Conservation (phyloP, 2,329 filamentous ascomycete genomes). For the Juglanconis oblonga region DNA sequence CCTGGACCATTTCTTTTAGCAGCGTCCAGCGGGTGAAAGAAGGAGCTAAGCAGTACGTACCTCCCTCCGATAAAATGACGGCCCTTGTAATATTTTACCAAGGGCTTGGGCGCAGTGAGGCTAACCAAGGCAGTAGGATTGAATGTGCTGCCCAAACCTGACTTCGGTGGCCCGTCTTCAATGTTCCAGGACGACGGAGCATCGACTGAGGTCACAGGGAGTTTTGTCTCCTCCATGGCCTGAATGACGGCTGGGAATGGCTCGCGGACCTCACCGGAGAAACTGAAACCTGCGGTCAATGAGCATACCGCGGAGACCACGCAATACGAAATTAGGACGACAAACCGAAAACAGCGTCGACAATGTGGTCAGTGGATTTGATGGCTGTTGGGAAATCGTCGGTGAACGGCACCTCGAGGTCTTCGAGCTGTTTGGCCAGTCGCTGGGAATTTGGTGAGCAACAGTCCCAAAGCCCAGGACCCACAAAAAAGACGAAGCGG, state of each 20-base stretch:
- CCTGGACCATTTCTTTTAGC: slow-evolving; percentile 37
- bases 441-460: slow-evolving; percentile 53
- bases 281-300: slow-evolving; percentile 71
- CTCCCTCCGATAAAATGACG: slow-evolving; percentile 89
- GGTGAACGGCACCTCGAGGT: slow-evolving; percentile 79
- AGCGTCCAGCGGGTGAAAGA: not conserved
- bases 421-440: slow-evolving; percentile 77
- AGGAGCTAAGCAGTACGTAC: slow-evolving; percentile 39
- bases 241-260: slow-evolving; percentile 82
- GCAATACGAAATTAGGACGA: slow-evolving; percentile 18
- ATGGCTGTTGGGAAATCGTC: slow-evolving; percentile 72
- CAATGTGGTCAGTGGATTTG: slow-evolving; percentile 69
- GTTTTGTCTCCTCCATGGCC: slow-evolving; percentile 66
- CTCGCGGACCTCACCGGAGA: slow-evolving; percentile 86
- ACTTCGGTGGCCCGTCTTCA: slow-evolving; percentile 74
- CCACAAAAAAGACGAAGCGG: slow-evolving; percentile 1
- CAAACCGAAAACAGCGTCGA: slow-evolving; percentile 90
- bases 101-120: slow-evolving; percentile 88
- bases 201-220: slow-evolving; percentile 86
- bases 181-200: slow-evolving; percentile 95
- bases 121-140: slow-evolving; percentile 80
- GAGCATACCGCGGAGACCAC: not conserved
- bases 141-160: slow-evolving; percentile 76
- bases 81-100: slow-evolving; percentile 79
- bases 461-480: not conserved